phyloP scores from a whole-genome alignment of 2,329 filamentous ascomycete species.

The Ophiostoma sp. region DNA sequence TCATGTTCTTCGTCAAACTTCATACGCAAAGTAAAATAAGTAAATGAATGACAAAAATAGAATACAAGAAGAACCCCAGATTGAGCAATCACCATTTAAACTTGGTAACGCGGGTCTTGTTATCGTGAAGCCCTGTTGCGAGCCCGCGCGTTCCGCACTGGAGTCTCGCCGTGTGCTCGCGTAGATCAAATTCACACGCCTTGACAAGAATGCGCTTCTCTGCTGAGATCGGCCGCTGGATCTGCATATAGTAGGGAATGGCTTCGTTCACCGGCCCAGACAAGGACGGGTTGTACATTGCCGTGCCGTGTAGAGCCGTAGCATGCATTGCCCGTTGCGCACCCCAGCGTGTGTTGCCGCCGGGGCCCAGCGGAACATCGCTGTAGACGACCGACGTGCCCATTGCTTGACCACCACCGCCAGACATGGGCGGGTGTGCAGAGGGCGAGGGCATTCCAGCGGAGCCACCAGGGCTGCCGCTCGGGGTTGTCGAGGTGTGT shows the following conservation, averaged over 20 bases:
- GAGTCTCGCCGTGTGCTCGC: slow-evolving; percentile 45
- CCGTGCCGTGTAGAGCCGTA: slow-evolving; percentile 19
- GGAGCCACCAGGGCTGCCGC: not conserved
- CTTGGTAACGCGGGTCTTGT: slow-evolving; percentile 42
- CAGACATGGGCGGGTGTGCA: not conserved
- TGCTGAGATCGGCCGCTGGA: slow-evolving; percentile 40
- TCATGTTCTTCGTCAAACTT: not conserved
- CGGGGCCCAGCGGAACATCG: slow-evolving; percentile 38
- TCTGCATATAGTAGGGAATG: slow-evolving; percentile 23
- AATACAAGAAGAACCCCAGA: not conserved
- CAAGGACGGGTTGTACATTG: not conserved
- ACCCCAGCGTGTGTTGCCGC: slow-evolving; percentile 42
- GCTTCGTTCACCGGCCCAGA: not conserved
- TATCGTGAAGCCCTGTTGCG: slow-evolving; percentile 42
- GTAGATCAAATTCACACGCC: slow-evolving; percentile 52
- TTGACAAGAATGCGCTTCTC: slow-evolving; percentile 52
- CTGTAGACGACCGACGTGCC: slow-evolving; percentile 28
- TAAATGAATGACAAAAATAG: not conserved
- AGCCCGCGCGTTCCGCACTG: slow-evolving; percentile 51
- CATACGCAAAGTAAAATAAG: not conserved
- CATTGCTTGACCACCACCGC: no score
- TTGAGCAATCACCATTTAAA: slow-evolving; percentile 41
- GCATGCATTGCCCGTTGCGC: slow-evolving; percentile 29
- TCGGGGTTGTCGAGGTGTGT: not conserved
- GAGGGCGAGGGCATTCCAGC: not conserved